Conservation (phyloP, 2,329 filamentous ascomycete species). For the Penicillium concentricum region DNA sequence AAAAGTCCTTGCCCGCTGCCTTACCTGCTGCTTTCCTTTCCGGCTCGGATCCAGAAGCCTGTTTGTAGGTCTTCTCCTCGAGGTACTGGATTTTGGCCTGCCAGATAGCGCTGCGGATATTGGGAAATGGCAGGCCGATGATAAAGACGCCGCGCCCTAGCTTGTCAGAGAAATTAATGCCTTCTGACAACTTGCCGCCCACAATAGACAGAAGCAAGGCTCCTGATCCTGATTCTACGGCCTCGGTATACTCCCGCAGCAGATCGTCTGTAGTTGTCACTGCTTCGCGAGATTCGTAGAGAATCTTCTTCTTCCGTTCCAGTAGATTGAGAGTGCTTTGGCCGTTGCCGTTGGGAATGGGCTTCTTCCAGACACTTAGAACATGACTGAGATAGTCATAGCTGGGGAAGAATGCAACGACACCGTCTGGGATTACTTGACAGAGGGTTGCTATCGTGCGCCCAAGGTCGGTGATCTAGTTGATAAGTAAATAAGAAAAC, state of each 20-base stretch:
- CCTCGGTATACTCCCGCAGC: conserved; percentile 68
- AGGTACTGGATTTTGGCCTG: conserved; percentile 87
- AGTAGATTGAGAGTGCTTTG: conserved; percentile 33
- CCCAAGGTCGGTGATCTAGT: conserved; percentile 68
- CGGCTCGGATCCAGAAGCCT: conserved; percentile 27
- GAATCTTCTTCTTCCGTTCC: conserved; percentile 46
- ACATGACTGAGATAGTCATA: conserved; percentile 86
- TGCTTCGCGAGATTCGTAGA: conserved; percentile 52
- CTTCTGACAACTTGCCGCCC: conserved; percentile 91
- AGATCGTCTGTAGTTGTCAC: conserved; percentile 61
- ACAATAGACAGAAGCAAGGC: conserved; percentile 87
- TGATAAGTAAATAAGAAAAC: conserved; percentile 4
- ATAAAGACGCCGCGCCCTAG: conserved; percentile 87
- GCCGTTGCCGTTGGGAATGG: conserved; percentile 26
- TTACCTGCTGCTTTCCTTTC: conserved; percentile 40
- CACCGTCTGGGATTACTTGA: conserved; percentile 75
- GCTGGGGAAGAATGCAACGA: conserved; percentile 94
- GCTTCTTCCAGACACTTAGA: conserved; percentile 59
- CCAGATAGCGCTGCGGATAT: conserved; percentile 86
- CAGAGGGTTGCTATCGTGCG: conserved; percentile 70
- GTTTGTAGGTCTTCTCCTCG: conserved; percentile 56
- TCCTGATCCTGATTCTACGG: conserved; percentile 63
- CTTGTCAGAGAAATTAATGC: conserved; percentile 94
- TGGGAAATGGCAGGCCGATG: conserved; percentile 91
- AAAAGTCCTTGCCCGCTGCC: conserved; percentile 69